Percentiles rank a stretch among this genome's conserved stretches.
Conservation (phyloP, 73 alveolate genomes). For the Effrenium voratum region DNA sequence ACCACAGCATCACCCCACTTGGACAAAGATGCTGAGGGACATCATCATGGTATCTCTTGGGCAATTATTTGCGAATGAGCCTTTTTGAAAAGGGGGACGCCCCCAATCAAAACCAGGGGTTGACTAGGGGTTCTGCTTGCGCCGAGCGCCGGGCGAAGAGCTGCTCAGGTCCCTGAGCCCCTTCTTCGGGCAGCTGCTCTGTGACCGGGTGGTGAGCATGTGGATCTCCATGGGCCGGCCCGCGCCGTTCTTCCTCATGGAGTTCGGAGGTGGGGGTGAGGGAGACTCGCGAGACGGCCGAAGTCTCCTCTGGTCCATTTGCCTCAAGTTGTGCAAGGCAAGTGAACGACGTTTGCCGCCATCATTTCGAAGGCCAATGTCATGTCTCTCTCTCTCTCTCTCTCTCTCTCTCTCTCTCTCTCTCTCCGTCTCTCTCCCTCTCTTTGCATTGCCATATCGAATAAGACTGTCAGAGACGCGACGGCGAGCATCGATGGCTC, state of each 20-base stretch:
- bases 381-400: neutral
- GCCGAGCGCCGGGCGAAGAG: no score
- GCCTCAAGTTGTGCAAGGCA: neutral
- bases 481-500: neutral
- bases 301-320: no score
- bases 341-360: neutral
- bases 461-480: neutral
- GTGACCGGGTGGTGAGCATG: constrained; percentile 72
- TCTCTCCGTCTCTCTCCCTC: neutral
- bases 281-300: no score
- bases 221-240: constrained; percentile 59
- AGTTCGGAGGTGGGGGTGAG: constrained; percentile 34
- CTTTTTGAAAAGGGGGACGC: no score
- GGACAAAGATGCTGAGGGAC: no score
- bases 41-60: no score
- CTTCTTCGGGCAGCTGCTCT: constrained; percentile 73
- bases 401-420: neutral
- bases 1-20: no score
- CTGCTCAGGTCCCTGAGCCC: constrained; percentile 88
- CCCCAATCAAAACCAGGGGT: no score
- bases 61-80: no score
- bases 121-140: no score
- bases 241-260: constrained; percentile 32
- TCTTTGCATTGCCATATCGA: neutral
- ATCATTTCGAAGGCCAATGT: neutral